Conservation (phyloP, 257 asterid genomes). For the Ligustrum vulgare region DNA sequence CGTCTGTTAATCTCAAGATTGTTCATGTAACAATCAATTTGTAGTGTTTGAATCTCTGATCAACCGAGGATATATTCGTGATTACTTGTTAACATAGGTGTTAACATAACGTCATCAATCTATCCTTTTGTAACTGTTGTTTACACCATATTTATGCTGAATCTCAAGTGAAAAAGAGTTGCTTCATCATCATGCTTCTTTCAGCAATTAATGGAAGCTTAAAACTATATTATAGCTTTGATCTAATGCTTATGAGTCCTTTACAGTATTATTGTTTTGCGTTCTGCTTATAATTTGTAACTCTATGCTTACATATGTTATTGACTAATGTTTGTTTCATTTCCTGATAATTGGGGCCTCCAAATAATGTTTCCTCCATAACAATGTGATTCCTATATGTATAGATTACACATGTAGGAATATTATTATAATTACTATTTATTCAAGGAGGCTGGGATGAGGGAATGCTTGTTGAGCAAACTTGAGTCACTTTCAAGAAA, state of each 20-base stretch:
- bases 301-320: no score
- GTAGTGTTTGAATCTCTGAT: not conserved
- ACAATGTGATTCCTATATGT: not conserved
- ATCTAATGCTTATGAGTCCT: not conserved
- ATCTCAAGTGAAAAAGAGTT: not conserved
- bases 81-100: not conserved
- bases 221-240: not conserved
- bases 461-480: not conserved
- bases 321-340: not conserved
- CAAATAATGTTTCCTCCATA: not conserved
- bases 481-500: conserved; percentile 10
- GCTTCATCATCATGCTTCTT: no score
- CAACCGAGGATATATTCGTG: not conserved
- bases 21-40: not conserved
- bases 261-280: not conserved
- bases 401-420: not conserved
- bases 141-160: not conserved
- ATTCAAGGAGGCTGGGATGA: not conserved
- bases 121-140: not conserved
- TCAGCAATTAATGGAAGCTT: not conserved
- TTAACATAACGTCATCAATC: not conserved
- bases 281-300: not conserved
- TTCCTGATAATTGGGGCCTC: not conserved
- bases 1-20: not conserved
- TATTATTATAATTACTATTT: not conserved